phyloP scores from a whole-genome alignment of 768 basidiomycete genomes.

The Mycena epipterygia region DNA sequence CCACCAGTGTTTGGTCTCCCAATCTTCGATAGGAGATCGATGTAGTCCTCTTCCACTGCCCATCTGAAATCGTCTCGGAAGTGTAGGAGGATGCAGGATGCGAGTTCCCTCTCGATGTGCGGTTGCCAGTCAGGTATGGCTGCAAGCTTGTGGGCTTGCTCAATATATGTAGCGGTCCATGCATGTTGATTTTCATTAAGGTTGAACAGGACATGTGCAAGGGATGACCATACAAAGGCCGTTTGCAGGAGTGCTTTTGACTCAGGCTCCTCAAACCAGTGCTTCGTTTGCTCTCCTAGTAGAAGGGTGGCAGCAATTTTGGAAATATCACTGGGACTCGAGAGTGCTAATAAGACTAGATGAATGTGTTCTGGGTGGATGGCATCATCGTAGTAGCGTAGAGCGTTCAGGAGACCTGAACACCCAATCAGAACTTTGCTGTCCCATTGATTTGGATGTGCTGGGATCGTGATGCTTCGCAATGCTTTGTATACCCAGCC shows the following conservation, averaged over 20 bases:
- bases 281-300: not conserved
- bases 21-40: not conserved
- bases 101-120: not conserved
- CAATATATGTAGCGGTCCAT: not conserved
- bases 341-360: not conserved
- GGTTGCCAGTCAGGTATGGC: conserved; percentile 4
- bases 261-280: not conserved
- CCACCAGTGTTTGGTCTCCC: not conserved
- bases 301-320: not conserved
- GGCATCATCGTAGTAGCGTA: not conserved
- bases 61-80: not conserved
- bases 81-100: not conserved
- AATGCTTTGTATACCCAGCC: not conserved
- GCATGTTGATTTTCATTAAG: not conserved
- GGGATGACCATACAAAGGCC: not conserved
- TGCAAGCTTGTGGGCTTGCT: not conserved
- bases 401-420: not conserved
- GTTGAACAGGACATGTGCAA: not conserved
- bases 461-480: not conserved
- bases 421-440: not conserved
- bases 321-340: not conserved
- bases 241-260: not conserved
- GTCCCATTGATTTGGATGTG: not conserved
- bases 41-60: not conserved
- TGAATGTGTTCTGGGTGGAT: not conserved